Conservation (phyloP, 1,284 basidiomycete genomes). For the Malassezia pachydermatis region DNA sequence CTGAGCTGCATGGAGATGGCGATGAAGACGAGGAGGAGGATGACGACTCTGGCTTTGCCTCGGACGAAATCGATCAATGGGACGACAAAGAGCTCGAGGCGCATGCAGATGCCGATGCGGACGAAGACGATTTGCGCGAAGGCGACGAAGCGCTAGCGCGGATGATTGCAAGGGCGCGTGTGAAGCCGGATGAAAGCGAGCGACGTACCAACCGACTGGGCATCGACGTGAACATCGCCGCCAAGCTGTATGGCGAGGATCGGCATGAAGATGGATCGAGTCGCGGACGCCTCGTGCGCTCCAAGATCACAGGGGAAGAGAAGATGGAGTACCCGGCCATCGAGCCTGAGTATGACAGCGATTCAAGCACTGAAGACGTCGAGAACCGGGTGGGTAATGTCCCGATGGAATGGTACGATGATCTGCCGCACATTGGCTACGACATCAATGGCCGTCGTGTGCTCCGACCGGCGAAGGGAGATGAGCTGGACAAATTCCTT, state of each 20-base stretch:
- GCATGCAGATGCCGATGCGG: conserved; percentile 19
- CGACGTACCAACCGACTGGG: conserved; percentile 37
- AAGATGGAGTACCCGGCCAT: conserved; percentile 83
- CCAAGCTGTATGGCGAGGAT: conserved; percentile 59
- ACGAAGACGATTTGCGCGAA: conserved; percentile 26
- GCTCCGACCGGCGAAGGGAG: conserved; percentile 82
- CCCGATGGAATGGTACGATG: conserved; percentile 98
- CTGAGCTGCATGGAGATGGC: conserved; percentile 51
- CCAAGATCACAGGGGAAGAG: conserved; percentile 72
- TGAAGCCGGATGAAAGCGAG: conserved; percentile 49
- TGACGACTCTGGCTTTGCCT: conserved; percentile 30
- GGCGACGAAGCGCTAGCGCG: conserved; percentile 35
- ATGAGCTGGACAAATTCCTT: conserved; percentile 95
- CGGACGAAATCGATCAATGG: conserved; percentile 30
- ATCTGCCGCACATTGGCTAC: conserved; percentile 98
- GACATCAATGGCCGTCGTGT: conserved; percentile 89
- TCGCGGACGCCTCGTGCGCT: conserved; percentile 53
- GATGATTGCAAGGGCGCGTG: conserved; percentile 43
- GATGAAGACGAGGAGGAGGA: conserved; percentile 50
- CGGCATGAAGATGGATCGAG: conserved; percentile 48
- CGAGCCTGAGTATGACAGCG: conserved; percentile 89
- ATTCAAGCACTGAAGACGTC: conserved; percentile 89
- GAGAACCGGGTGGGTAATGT: conserved; percentile 90
- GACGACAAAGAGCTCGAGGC: conserved; percentile 7
- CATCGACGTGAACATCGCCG: conserved; percentile 40